These are phyloP conservation scores for Colletotrichum aenigma DNA, from an alignment of 2,329 filamentous ascomycete species.

Conservation along the genomic window DNA sequence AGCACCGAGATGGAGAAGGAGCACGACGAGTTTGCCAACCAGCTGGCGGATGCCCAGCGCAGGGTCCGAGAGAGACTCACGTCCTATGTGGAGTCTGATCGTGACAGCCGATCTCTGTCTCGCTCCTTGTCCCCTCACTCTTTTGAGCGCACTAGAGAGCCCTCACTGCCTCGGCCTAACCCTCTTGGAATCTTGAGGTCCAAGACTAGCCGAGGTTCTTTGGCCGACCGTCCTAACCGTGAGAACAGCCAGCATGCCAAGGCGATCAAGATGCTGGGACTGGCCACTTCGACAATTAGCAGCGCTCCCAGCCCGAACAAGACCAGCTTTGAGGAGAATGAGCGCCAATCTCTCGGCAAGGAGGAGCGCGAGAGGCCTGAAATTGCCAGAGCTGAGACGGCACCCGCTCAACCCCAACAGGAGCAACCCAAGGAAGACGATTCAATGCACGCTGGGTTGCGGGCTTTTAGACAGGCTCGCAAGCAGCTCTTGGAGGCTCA, in stretches of 20 bases:
- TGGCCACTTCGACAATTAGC: slow-evolving; percentile 49
- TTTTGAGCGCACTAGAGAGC: slow-evolving; percentile 37
- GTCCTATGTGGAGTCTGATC: slow-evolving; percentile 68
- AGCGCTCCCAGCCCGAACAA: slow-evolving; percentile 44
- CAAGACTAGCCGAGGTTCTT: slow-evolving; percentile 71
- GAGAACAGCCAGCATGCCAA: slow-evolving; percentile 54
- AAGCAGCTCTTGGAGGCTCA: slow-evolving; percentile 57
- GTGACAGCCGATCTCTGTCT: slow-evolving; percentile 44
- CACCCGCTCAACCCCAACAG: slow-evolving; percentile 14
- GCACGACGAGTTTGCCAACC: slow-evolving; percentile 73
- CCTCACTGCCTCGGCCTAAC: slow-evolving; percentile 48
- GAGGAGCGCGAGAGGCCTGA: slow-evolving; percentile 24
- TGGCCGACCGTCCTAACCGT: slow-evolving; percentile 52
- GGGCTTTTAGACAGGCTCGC: slow-evolving; percentile 61
- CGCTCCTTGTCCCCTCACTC: slow-evolving; percentile 46
- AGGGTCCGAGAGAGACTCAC: slow-evolving; percentile 76
- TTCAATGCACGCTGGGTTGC: slow-evolving; percentile 53
- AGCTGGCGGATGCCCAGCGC: slow-evolving; percentile 68
- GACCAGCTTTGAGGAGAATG: slow-evolving; percentile 38
- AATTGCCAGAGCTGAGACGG: neutral
- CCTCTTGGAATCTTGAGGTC: slow-evolving; percentile 67
- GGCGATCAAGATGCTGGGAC: slow-evolving; percentile 65
- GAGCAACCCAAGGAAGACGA: slow-evolving; percentile 38
- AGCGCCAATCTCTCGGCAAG: slow-evolving; percentile 28
- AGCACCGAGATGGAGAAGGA: slow-evolving; percentile 51